Base-by-base conservation (phyloP, 2,329 filamentous ascomycete species). In the Biscogniauxia marginata region DNA sequence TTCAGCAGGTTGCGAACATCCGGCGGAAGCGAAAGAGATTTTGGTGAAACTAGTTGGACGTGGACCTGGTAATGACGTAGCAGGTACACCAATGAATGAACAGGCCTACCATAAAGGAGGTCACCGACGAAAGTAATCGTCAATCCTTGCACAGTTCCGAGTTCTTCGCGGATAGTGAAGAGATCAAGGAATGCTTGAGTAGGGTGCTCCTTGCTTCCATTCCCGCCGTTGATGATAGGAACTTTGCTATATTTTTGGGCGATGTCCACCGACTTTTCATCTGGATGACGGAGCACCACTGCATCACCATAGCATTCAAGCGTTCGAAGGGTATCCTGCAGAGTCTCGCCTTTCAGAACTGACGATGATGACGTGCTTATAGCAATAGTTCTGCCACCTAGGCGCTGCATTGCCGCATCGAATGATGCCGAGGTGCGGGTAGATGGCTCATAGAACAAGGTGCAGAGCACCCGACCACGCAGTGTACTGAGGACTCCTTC, bases 181-280 rank as follows among this genome's bases (percentile, higher is more conserved):
- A 99, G 87, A 70, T 99, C 95, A 20, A 99, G 81, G 83, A 99
- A 95, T 0, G 95, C 95, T 76, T 99, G 95, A 0, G 95, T 99
- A 0, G 95, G 95, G 76, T 99, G 95, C 78, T 99, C 95, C 67
- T 91, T 87, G 75, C 89, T 92, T 62, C 95, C 95, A 72, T 99
- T 99, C 50, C 95, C 95, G 63, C 92, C 95, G 72, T 99, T 99
- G 81, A 99, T 93, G 69, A 99, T 87, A 1, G 95, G 95, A 0
- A 97, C 91, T 16, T 88, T 86, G 46, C 91, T 92, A 78, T 88
- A 96, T 72, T 93, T 93, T 67, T 89, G 87, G 1, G 93, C 95
- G 50, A 89, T 84, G 51, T 92, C 86, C 22, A 91, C 90, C 59
- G 89, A 92, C 62, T 80, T 83, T 71, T 93, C 90, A 49, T 91